A percentile compares a stretch with the other conserved stretches of the same genome.
These are phyloP conservation scores for Xylaria polymorpha DNA, from an alignment of 2,329 filamentous ascomycete genomes.

Conservation along the genomic window DNA sequence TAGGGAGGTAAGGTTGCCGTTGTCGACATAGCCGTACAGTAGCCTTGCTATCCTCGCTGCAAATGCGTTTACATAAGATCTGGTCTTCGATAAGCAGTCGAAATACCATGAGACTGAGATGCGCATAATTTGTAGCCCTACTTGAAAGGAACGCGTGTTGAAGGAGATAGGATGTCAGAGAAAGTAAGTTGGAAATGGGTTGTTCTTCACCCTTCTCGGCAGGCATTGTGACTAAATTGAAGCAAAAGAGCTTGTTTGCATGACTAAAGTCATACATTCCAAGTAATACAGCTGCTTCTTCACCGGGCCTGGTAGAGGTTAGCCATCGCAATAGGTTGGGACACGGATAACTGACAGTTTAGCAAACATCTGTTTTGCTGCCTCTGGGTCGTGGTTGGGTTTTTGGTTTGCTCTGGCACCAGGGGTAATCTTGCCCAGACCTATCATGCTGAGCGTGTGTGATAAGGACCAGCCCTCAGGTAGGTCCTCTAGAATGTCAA, in stretches of 20 bases:
- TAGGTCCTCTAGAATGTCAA: slow-evolving; percentile 88
- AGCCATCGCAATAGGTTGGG: slow-evolving; percentile 33
- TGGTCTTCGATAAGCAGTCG: slow-evolving; percentile 90
- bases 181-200: slow-evolving; percentile 85
- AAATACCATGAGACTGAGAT: slow-evolving; percentile 85
- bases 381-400: slow-evolving; percentile 76
- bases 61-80: slow-evolving; percentile 83
- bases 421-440: slow-evolving; percentile 79
- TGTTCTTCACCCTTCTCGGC: slow-evolving; percentile 74
- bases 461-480: slow-evolving; percentile 90
- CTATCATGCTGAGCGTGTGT: slow-evolving; percentile 84
- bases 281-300: slow-evolving; percentile 82
- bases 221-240: slow-evolving; percentile 76
- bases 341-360: slow-evolving; percentile 70
- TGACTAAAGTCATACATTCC: slow-evolving; percentile 93
- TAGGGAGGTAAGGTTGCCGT: slow-evolving; percentile 83
- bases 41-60: slow-evolving; percentile 79
- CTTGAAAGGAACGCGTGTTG: slow-evolving; percentile 90
- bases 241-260: slow-evolving; percentile 94
- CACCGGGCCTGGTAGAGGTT: slow-evolving; percentile 71
- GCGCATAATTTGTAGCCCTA: slow-evolving; percentile 83
- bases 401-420: slow-evolving; percentile 71
- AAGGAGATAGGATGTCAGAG: slow-evolving; percentile 89
- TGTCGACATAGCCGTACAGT: slow-evolving; percentile 88
- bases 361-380: slow-evolving; percentile 83